Evolutionary conservation across 2,329 filamentous ascomycete genomes (phyloP).

Genomic region (Epichloe coenophiala): DNA sequence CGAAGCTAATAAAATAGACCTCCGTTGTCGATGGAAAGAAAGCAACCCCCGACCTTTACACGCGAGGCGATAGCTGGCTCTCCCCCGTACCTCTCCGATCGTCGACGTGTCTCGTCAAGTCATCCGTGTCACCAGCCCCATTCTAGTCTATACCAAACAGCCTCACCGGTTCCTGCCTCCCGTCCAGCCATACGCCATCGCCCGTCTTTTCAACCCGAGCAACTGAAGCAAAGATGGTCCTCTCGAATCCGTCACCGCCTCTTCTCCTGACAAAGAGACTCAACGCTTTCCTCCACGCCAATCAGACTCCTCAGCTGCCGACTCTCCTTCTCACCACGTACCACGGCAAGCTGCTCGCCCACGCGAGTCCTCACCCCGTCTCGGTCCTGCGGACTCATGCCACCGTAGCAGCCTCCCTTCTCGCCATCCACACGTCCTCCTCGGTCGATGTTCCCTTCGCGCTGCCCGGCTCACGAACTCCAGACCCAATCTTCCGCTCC

Average conservation of each 20-base stretch:
- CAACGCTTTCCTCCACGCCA: slow-evolving; percentile 45
- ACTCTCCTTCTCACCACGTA: slow-evolving; percentile 46
- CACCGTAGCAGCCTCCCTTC: slow-evolving; percentile 49
- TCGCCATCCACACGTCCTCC: slow-evolving; percentile 40
- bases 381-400: slow-evolving; percentile 46
- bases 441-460: slow-evolving; percentile 28
- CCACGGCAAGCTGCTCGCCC: slow-evolving; percentile 49
- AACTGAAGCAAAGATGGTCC: slow-evolving; percentile 16
- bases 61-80: background rate
- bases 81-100: background rate
- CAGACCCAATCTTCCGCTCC: slow-evolving; percentile 12
- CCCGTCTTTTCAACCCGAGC: too few species aligned
- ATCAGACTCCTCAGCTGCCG: slow-evolving; percentile 43
- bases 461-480: slow-evolving; percentile 23
- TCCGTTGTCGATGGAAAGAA: too few species aligned
- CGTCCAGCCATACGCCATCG: too few species aligned
- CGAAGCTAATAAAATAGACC: too few species aligned
- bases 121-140: background rate
- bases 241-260: slow-evolving; percentile 32
- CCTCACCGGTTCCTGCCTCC: too few species aligned
- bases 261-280: slow-evolving; percentile 54
- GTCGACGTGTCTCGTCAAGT: too few species aligned
- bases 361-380: slow-evolving; percentile 42
- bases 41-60: background rate
- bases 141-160: background rate